These are phyloP conservation scores for Magnusiomyces ingens DNA, from an alignment of 1,139 yeast genomes.

Conservation along the genomic window DNA sequence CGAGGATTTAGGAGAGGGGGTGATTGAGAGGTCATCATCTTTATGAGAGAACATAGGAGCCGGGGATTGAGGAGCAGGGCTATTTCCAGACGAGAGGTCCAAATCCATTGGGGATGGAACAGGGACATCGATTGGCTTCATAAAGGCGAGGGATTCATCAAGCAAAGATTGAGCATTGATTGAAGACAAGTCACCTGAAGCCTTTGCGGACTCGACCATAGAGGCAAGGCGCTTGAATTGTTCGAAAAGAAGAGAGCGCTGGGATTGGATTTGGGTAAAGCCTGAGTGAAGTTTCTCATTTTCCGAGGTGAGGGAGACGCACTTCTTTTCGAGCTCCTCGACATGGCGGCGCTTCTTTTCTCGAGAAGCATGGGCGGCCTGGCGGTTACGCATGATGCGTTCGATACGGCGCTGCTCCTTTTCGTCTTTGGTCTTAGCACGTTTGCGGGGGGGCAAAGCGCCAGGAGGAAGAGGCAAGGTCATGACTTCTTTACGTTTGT, in stretches of 20 bases:
- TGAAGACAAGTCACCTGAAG: constrained; percentile 24
- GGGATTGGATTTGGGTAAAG: constrained; percentile 18
- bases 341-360: constrained; percentile 94
- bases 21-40: background rate
- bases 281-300: constrained; percentile 27
- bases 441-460: constrained; percentile 83
- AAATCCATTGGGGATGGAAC: constrained; percentile 3
- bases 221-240: constrained; percentile 27
- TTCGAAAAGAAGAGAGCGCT: constrained; percentile 23
- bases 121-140: constrained; percentile 5
- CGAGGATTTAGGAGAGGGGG: no score
- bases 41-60: background rate
- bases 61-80: background rate
- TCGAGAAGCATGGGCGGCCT: constrained; percentile 96
- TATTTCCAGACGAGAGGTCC: no score
- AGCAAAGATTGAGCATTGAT: constrained; percentile 8
- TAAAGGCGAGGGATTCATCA: background rate
- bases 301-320: constrained; percentile 27
- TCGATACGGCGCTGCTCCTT: constrained; percentile 94
- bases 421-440: constrained; percentile 95
- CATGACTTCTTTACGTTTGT: constrained; percentile 27
- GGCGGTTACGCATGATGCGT: constrained; percentile 84
- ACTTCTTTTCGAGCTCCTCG: constrained; percentile 63
- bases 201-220: constrained; percentile 26
- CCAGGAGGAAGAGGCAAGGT: constrained; percentile 34